These are phyloP conservation scores for Kwoniella dendrophila DNA, from an alignment of 768 basidiomycete species.

Conservation along the genomic window DNA sequence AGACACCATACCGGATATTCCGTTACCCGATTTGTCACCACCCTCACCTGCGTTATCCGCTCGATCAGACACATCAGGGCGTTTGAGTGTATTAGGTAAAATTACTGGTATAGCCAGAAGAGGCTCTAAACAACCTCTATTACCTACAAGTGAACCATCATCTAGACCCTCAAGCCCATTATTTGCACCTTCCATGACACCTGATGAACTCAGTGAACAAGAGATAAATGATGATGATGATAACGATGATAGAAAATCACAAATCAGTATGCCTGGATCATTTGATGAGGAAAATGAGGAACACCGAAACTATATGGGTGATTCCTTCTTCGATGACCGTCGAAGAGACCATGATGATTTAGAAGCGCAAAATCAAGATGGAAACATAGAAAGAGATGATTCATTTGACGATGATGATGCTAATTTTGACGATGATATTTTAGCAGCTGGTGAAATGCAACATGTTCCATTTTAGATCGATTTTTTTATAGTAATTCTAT, in stretches of 20 bases:
- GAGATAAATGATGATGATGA: conserved; percentile 32
- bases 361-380: conserved; percentile 35
- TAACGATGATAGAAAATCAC: conserved; percentile 58
- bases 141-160: conserved; percentile 47
- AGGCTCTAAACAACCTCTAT: conserved; percentile 46
- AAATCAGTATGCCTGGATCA: conserved; percentile 85
- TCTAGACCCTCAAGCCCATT: conserved; percentile 68
- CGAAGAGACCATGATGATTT: conserved; percentile 14
- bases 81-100: conserved; percentile 55
- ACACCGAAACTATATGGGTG: conserved; percentile 58
- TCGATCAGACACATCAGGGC: conserved; percentile 70
- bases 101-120: conserved; percentile 53
- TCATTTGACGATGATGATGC: conserved; percentile 61
- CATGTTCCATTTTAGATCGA: conserved; percentile 54
- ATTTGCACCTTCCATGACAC: conserved; percentile 68
- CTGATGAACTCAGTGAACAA: conserved; percentile 54
- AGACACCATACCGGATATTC: conserved; percentile 71
- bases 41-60: conserved; percentile 95
- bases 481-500: conserved; percentile 2
- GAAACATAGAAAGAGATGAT: conserved; percentile 36
- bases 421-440: conserved; percentile 75
- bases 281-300: conserved; percentile 57
- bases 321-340: conserved; percentile 12
- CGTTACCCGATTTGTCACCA: conserved; percentile 62
- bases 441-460: conserved; percentile 80